phyloP scores from a whole-genome alignment of 2,329 filamentous ascomycete genomes.

The Drechslera avenae region DNA sequence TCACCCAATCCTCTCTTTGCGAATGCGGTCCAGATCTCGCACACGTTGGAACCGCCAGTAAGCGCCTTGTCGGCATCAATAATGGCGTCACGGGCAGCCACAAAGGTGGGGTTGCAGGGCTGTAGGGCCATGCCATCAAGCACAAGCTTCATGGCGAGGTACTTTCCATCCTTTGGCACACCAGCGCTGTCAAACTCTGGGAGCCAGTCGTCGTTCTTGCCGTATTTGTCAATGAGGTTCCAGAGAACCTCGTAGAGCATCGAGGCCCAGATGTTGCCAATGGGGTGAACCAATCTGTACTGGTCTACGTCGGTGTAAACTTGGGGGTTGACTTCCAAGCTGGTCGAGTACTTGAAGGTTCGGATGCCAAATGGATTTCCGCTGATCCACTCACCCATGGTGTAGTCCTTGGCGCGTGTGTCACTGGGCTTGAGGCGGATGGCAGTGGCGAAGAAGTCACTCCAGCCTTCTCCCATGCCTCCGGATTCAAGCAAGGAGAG shows the following conservation, averaged over 20 bases:
- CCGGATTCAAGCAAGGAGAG: conserved; percentile 56
- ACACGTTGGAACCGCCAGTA: conserved; percentile 58
- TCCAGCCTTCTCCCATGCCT: conserved; percentile 66
- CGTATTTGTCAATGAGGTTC: conserved; percentile 63
- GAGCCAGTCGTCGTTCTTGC: conserved; percentile 53
- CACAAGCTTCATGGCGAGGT: conserved; percentile 59
- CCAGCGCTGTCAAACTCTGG: conserved; percentile 53
- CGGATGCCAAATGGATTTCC: conserved; percentile 56
- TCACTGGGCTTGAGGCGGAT: conserved; percentile 55
- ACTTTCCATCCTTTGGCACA: conserved; percentile 60
- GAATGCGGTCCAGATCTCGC: conserved; percentile 61
- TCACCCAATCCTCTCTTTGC: conserved; percentile 62
- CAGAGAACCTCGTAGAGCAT: conserved; percentile 63
- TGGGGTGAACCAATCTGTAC: conserved; percentile 51
- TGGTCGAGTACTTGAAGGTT: conserved; percentile 59
- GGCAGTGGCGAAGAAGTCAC: conserved; percentile 61
- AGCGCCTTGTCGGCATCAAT: conserved; percentile 60
- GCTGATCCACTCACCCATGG: conserved; percentile 58
- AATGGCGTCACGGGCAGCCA: conserved; percentile 61
- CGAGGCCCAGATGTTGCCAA: conserved; percentile 60
- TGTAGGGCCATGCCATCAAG: conserved; percentile 60
- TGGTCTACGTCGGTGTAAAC: conserved; percentile 55
- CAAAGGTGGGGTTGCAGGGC: conserved; percentile 62
- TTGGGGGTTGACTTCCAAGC: conserved; percentile 56
- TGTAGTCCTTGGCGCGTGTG: conserved; percentile 54